Percentiles rank a stretch among this genome's conserved stretches.
These are phyloP conservation scores for Trametes cubensis DNA, from an alignment of 768 basidiomycete genomes.

Conservation along the genomic window DNA sequence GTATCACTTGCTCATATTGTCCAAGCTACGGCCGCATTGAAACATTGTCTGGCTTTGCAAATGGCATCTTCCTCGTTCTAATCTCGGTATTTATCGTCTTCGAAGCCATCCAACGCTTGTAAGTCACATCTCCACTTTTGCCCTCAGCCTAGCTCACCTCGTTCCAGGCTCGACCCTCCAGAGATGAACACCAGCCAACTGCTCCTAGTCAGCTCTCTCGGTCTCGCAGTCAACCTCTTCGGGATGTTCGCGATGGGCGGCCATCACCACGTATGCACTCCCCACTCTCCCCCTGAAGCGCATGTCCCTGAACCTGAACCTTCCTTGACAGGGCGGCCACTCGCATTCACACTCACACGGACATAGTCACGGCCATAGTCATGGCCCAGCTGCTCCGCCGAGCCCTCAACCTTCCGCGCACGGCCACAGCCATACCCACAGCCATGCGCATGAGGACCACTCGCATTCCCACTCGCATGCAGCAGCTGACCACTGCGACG, in stretches of 20 bases:
- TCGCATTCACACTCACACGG: constrained; percentile 43
- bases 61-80: constrained; percentile 90
- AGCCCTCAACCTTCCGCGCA: background rate
- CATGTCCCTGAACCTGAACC: constrained; percentile 1
- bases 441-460: constrained; percentile 19
- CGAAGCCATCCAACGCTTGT: constrained; percentile 96
- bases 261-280: constrained; percentile 69
- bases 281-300: background rate
- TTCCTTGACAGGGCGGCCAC: constrained; percentile 52
- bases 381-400: constrained; percentile 1
- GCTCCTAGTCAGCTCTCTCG: constrained; percentile 84
- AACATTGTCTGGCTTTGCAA: constrained; percentile 96
- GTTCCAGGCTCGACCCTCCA: constrained; percentile 80
- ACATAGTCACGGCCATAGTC: constrained; percentile 35
- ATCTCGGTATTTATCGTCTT: constrained; percentile 99
- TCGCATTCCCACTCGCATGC: constrained; percentile 16
- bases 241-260: constrained; percentile 99
- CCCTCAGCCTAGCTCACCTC: background rate
- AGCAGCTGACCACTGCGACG: background rate
- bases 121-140: constrained; percentile 16
- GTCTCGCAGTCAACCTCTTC: constrained; percentile 92
- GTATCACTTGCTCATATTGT: background rate
- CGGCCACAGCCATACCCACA: constrained; percentile 5
- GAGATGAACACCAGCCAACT: constrained; percentile 98
- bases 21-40: constrained; percentile 91